A percentile compares a stretch with the other conserved stretches of the same genome.
Conservation (phyloP, 257 asterid genomes). For the Lycium ferocissimum region DNA sequence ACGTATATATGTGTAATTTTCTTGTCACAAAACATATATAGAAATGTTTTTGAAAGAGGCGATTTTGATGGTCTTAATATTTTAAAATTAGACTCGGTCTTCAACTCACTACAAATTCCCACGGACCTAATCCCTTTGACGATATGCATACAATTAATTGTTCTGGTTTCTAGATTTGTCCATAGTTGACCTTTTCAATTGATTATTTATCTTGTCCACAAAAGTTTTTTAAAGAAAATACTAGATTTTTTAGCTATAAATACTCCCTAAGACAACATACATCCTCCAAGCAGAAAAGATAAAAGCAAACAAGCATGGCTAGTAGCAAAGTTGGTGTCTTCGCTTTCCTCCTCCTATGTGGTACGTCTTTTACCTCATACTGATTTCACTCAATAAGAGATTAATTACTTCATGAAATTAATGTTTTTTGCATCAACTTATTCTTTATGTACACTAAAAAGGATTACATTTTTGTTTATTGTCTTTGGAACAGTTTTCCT, state of each 20-base stretch:
- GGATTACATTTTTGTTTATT: not conserved
- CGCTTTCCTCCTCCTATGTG: constrained; percentile 14
- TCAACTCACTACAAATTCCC: not conserved
- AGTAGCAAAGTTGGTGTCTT: constrained; percentile 7
- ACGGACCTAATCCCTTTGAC: not conserved
- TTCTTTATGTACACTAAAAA: not conserved
- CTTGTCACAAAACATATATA: too few species aligned
- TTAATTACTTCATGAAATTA: too few species aligned
- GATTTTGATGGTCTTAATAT: not conserved
- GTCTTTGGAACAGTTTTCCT: not conserved
- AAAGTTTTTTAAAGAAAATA: not conserved
- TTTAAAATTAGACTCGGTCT: not conserved
- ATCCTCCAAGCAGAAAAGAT: not conserved
- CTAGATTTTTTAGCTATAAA: not conserved
- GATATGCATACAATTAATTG: not conserved
- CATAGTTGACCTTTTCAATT: not conserved
- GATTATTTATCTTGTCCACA: not conserved
- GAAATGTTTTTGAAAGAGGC: too few species aligned
- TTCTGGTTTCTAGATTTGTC: not conserved
- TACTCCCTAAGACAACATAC: not conserved
- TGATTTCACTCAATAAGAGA: too few species aligned
- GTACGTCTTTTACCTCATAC: not conserved
- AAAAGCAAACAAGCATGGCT: constrained; percentile 16
- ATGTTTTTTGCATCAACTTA: not conserved
- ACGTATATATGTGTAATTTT: too few species aligned